Conservation (phyloP, 805 yeast species). For the Candida coquimbonensis region DNA sequence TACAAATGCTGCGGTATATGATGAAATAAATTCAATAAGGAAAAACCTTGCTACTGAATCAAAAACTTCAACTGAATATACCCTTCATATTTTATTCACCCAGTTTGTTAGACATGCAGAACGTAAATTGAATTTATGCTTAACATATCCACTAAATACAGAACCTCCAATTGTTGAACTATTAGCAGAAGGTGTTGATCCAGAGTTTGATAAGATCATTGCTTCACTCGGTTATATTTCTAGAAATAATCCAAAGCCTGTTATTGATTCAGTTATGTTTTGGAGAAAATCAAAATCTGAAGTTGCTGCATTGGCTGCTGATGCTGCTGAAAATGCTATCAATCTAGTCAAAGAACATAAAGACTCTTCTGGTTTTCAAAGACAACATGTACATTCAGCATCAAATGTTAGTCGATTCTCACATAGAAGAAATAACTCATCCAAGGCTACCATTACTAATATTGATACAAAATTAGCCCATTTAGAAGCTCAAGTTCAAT, state of each 20-base stretch:
- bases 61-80: conserved; percentile 80
- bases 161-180: conserved; percentile 79
- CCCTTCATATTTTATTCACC: conserved; percentile 88
- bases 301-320: conserved; percentile 59
- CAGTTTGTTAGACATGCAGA: conserved; percentile 95
- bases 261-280: conserved; percentile 95
- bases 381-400: conserved; percentile 25
- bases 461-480: conserved; percentile 57
- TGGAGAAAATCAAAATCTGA: conserved; percentile 96
- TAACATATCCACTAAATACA: conserved; percentile 52
- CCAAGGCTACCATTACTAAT: conserved; percentile 30
- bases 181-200: conserved; percentile 80
- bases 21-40: conserved; percentile 24
- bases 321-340: conserved; percentile 39
- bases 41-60: conserved; percentile 43
- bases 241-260: conserved; percentile 84
- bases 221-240: conserved; percentile 88
- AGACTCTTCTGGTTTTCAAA: conserved; percentile 16
- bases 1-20: conserved; percentile 16
- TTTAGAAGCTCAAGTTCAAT: conserved; percentile 30
- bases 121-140: conserved; percentile 68
- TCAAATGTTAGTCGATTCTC: conserved; percentile 28
- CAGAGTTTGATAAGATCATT: conserved; percentile 78
- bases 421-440: conserved; percentile 46
- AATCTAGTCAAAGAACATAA: conserved; percentile 27